These are phyloP conservation scores for Panicum miliaceum DNA, from an alignment of 176 grass and related monocot genomes.

Conservation along the genomic window DNA sequence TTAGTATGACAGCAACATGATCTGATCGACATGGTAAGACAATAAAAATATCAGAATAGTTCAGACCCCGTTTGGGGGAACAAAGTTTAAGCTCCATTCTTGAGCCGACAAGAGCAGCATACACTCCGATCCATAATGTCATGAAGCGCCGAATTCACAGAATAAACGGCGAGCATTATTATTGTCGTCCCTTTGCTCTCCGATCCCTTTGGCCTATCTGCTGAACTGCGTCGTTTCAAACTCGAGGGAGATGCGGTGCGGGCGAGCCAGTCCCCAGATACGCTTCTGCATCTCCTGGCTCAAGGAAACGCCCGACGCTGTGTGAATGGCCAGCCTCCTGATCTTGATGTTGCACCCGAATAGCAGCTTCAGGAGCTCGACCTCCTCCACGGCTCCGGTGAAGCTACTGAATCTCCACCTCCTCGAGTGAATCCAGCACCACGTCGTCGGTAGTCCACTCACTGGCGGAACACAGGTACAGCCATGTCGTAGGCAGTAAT, in stretches of 20 bases:
- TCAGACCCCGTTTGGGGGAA: background rate
- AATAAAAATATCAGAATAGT: background rate
- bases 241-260: background rate
- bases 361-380: slow-evolving; percentile 8
- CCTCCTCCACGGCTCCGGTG: background rate
- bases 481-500: background rate
- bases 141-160: background rate
- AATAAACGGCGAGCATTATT: background rate
- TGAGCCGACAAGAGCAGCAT: background rate
- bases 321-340: background rate
- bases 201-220: background rate
- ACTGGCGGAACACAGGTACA: background rate
- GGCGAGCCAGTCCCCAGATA: background rate
- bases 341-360: background rate
- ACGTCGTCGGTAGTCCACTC: background rate
- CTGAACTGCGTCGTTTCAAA: background rate
- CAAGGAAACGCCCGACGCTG: background rate
- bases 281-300: background rate
- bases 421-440: slow-evolving; percentile 1
- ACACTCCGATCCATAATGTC: background rate
- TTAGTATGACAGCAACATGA: background rate
- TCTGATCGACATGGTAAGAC: background rate
- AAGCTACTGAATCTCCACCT: slow-evolving; percentile 34
- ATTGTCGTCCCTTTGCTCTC: background rate
- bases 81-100: background rate